These are phyloP conservation scores for Vaccinium myrtillus DNA, from an alignment of 148 eudicot species.

Conservation along the genomic window DNA sequence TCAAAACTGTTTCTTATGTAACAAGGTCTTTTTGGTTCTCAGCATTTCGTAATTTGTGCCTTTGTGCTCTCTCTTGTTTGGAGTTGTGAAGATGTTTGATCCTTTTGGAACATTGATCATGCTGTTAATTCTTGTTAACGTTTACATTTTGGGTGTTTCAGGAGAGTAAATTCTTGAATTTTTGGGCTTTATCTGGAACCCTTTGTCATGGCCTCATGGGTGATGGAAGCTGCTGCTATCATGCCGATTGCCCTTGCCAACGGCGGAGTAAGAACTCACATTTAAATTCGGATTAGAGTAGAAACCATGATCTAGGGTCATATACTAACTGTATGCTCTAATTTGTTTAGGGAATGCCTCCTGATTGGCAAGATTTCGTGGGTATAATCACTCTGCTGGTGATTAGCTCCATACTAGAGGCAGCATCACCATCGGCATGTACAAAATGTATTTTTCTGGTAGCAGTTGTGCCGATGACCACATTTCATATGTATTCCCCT, in stretches of 20 bases:
- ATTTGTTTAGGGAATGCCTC: conserved; percentile 74
- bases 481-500: too few relatives aligned
- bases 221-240: conserved; percentile 99
- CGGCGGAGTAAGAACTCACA: conserved; percentile 75
- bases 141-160: conserved; percentile 36
- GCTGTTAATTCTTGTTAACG: neutral
- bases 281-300: neutral
- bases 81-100: neutral
- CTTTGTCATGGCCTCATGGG: conserved; percentile 99
- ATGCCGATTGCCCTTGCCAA: conserved; percentile 99
- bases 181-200: conserved; percentile 99
- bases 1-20: neutral
- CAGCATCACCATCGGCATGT: too few relatives aligned
- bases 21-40: too few relatives aligned
- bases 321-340: neutral
- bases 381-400: conserved; percentile 90
- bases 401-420: conserved; percentile 57
- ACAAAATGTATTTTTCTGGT: too few relatives aligned
- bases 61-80: too few relatives aligned
- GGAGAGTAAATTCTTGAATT: conserved; percentile 99
- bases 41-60: too few relatives aligned
- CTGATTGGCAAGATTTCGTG: conserved; percentile 99
- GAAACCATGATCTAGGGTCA: neutral
- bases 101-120: neutral
- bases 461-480: too few relatives aligned